A percentile compares a stretch with the other conserved stretches of the same genome.
phyloP scores from a whole-genome alignment of 352 stramenopile species.

The Aphanomyces astaci region DNA sequence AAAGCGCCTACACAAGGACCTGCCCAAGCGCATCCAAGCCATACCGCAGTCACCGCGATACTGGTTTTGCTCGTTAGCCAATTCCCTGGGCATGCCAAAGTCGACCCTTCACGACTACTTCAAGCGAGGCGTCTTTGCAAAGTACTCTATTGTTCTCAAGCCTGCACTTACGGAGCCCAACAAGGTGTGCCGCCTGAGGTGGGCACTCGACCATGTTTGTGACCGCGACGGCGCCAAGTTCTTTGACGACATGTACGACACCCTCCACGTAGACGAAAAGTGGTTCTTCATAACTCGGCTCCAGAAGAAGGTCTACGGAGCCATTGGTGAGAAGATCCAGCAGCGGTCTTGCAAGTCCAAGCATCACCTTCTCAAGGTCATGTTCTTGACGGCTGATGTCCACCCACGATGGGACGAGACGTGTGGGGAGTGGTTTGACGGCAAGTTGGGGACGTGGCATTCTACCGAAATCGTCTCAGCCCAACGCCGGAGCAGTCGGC shows the following conservation, averaged over 20 bases:
- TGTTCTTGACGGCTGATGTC: neutral
- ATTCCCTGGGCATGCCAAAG: neutral
- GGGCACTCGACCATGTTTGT: neutral
- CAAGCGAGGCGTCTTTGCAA: neutral
- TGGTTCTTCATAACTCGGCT: neutral
- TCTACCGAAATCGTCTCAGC: slow-evolving; percentile 25
- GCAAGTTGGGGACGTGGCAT: neutral
- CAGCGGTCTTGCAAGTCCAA: neutral
- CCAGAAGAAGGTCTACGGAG: neutral
- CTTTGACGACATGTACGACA: neutral
- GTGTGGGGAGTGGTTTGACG: neutral
- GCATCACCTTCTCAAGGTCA: neutral
- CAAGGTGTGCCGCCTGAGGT: neutral
- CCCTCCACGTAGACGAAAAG: neutral
- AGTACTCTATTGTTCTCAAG: neutral
- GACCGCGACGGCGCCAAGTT: neutral
- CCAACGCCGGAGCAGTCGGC: slow-evolving; percentile 22
- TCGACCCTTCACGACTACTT: neutral
- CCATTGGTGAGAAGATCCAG: neutral
- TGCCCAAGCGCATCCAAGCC: neutral
- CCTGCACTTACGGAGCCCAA: neutral
- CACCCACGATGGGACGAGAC: neutral
- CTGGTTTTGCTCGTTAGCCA: neutral
- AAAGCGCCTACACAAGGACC: neutral
- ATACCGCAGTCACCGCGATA: neutral